phyloP scores from a whole-genome alignment of 2,329 filamentous ascomycete species.

The Penicillium glabrum region DNA sequence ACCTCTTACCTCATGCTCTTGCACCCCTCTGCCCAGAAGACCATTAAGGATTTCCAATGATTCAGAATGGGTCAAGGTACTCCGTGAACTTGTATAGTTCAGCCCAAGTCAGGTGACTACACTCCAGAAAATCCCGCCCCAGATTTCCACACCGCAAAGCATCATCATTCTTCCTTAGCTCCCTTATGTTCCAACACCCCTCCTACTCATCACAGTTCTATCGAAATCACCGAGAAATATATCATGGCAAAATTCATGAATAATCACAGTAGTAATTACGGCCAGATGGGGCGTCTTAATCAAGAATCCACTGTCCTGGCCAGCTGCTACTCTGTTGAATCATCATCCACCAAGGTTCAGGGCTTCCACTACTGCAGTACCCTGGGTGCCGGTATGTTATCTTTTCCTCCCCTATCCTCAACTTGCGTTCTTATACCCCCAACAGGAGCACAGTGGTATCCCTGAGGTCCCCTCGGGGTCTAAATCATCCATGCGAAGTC shows the following conservation, averaged over 20 bases:
- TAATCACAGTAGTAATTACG: constrained; percentile 68
- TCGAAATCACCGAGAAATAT: constrained; percentile 4
- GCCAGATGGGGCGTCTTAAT: constrained; percentile 56
- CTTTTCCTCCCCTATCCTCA: not conserved
- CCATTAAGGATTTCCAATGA: too few species aligned
- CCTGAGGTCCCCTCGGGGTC: constrained; percentile 89
- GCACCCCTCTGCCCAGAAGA: not conserved
- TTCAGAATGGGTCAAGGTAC: too few species aligned
- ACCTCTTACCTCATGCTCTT: too few species aligned
- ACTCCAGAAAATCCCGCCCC: constrained; percentile 1
- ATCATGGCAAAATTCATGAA: constrained; percentile 56
- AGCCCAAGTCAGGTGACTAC: not conserved
- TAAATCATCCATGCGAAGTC: constrained; percentile 82
- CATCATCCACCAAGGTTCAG: constrained; percentile 66
- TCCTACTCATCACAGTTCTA: not conserved
- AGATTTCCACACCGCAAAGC: not conserved
- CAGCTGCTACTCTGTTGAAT: constrained; percentile 84
- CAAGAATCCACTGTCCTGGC: constrained; percentile 70
- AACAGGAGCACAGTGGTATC: constrained; percentile 84
- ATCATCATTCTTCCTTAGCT: not conserved
- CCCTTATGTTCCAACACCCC: constrained; percentile 1
- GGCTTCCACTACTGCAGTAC: constrained; percentile 97
- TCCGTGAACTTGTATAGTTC: not conserved
- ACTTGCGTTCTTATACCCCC: constrained; percentile 2
- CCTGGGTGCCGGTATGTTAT: constrained; percentile 68